Evolutionary conservation across 306 rosid species (phyloP).

Genomic region (Glycine latifolia): DNA sequence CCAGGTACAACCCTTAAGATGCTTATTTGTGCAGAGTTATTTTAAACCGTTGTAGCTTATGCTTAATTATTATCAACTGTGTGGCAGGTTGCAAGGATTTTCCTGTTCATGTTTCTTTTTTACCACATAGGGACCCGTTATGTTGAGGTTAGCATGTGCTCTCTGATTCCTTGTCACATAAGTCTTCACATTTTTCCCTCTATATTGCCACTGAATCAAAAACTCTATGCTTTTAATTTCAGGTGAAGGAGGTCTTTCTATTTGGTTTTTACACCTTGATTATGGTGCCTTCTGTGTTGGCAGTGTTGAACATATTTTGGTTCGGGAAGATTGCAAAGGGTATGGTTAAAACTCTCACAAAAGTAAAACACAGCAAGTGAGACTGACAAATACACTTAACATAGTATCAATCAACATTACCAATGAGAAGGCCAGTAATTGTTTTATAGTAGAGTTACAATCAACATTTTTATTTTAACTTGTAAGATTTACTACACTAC

Average conservation of each 20-base stretch:
- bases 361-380: slow-evolving; percentile 61
- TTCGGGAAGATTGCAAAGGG: slow-evolving; percentile 86
- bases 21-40: neutral
- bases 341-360: slow-evolving; percentile 63
- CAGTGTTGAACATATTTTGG: slow-evolving; percentile 70
- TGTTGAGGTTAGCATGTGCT: slow-evolving; percentile 65
- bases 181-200: neutral
- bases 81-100: slow-evolving; percentile 71
- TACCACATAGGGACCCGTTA: slow-evolving; percentile 63
- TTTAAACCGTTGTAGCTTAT: neutral
- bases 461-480: neutral
- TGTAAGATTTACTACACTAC: neutral
- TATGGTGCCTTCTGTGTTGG: slow-evolving; percentile 60
- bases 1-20: neutral
- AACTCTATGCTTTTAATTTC: slow-evolving; percentile 35
- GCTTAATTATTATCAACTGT: slow-evolving; percentile 13
- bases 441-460: neutral
- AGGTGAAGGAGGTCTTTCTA: slow-evolving; percentile 67
- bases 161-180: neutral
- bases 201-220: neutral
- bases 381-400: neutral
- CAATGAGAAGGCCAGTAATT: neutral
- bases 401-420: neutral
- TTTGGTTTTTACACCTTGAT: slow-evolving; percentile 64
- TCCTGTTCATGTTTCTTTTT: slow-evolving; percentile 67